Evolutionary conservation across 2,329 filamentous ascomycete genomes (phyloP).

Genomic region (Fusarium sp.): DNA sequence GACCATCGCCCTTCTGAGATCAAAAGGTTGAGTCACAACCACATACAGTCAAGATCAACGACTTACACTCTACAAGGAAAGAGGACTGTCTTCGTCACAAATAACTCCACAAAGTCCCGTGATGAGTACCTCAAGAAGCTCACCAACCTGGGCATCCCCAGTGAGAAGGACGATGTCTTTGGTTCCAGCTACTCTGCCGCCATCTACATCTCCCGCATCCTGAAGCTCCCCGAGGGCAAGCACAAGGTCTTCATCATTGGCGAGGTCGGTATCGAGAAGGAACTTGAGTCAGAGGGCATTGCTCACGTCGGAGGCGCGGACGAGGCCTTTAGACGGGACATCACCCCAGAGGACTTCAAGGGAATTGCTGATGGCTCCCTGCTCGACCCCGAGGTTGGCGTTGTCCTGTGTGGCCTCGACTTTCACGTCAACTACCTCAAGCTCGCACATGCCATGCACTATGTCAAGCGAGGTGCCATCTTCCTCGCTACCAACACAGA

Average conservation of each 20-base stretch:
- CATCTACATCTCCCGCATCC: conserved; percentile 94
- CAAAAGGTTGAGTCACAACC: conserved; percentile 70
- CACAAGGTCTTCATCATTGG: conserved; percentile 96
- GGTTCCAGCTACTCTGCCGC: conserved; percentile 95
- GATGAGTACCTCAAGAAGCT: conserved; percentile 95
- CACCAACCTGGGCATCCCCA: conserved; percentile 81
- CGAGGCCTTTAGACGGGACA: conserved; percentile 79
- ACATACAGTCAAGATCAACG: conserved; percentile 2
- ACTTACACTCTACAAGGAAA: conserved; percentile 72
- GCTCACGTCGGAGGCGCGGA: conserved; percentile 90
- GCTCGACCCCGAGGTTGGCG: conserved; percentile 88
- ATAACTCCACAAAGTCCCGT: conserved; percentile 98
- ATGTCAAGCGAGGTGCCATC: conserved; percentile 82
- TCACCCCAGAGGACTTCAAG: conserved; percentile 83
- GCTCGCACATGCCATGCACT: conserved; percentile 85
- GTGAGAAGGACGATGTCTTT: conserved; percentile 90
- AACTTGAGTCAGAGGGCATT: conserved; percentile 83
- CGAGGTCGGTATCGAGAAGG: conserved; percentile 90
- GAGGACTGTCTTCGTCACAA: conserved; percentile 94
- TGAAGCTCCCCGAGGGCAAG: conserved; percentile 80
- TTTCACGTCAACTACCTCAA: conserved; percentile 98
- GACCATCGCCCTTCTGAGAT: conserved; percentile 84
- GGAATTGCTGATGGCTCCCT: conserved; percentile 79
- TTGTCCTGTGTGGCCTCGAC: conserved; percentile 91
- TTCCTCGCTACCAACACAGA: conserved; percentile 97